Evolutionary conservation across 768 basidiomycete genomes (phyloP).

Genomic region (Stropharia rugosoannulata): DNA sequence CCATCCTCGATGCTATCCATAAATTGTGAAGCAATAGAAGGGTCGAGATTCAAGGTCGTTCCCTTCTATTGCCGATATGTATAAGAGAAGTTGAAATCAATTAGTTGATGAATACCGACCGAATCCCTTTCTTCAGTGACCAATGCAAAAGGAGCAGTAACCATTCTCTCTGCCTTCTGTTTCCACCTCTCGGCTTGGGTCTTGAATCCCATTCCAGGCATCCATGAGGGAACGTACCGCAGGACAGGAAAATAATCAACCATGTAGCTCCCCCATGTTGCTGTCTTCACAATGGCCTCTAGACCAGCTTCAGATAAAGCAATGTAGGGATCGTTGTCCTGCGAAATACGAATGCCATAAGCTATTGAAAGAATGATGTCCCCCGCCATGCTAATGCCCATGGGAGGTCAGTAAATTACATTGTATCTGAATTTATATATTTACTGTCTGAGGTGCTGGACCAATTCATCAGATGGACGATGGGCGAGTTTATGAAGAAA

Average conservation of each 20-base stretch:
- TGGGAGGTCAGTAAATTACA: constrained; percentile 1
- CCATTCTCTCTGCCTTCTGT: constrained; percentile 27
- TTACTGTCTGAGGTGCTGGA: constrained; percentile 17
- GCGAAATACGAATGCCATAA: constrained; percentile 38
- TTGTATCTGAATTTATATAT: neutral
- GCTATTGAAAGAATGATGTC: constrained; percentile 26
- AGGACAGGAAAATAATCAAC: constrained; percentile 36
- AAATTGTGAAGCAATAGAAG: constrained; percentile 9
- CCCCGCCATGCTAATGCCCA: constrained; percentile 11
- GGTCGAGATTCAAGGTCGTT: neutral
- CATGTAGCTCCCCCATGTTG: constrained; percentile 33
- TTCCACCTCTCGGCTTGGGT: constrained; percentile 45
- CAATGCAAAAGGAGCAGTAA: constrained; percentile 30
- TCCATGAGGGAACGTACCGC: constrained; percentile 48
- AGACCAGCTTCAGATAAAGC: constrained; percentile 30
- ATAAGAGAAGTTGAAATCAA: neutral
- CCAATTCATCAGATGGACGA: constrained; percentile 32
- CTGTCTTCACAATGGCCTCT: constrained; percentile 16
- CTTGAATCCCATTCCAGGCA: constrained; percentile 57
- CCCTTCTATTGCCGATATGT: neutral
- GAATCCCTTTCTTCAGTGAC: constrained; percentile 17
- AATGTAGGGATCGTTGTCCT: constrained; percentile 38
- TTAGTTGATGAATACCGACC: neutral
- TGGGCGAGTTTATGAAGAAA: constrained; percentile 26
- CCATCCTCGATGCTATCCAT: neutral